Evolutionary conservation across 306 rosid genomes (phyloP).

Genomic region (Ziziphus jujuba): DNA sequence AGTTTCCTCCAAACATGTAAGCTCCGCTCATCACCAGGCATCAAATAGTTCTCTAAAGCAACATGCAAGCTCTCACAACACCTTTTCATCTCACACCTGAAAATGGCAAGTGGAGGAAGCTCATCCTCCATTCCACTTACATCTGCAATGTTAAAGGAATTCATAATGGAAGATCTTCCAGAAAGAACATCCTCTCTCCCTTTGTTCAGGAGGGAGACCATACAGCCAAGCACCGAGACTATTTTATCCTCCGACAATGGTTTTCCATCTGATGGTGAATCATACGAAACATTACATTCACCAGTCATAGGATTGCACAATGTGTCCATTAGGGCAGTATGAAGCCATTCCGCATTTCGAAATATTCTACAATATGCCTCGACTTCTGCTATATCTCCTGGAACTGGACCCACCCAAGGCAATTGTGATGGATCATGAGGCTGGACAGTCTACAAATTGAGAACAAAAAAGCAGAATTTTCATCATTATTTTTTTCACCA

Average conservation of each 20-base stretch:
- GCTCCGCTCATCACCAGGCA: constrained; percentile 56
- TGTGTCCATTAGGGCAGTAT: constrained; percentile 71
- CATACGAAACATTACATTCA: constrained; percentile 77
- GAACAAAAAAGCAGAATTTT: background rate
- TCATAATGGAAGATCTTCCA: constrained; percentile 59
- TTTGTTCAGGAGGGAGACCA: constrained; percentile 68
- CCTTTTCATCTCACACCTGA: constrained; percentile 90
- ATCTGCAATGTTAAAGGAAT: constrained; percentile 35
- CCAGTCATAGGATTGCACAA: constrained; percentile 78
- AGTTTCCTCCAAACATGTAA: constrained; percentile 87
- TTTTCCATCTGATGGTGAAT: constrained; percentile 58
- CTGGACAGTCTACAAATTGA: constrained; percentile 45
- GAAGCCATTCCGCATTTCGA: constrained; percentile 70
- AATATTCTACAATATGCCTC: constrained; percentile 96
- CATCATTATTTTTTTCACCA: background rate
- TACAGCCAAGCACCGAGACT: constrained; percentile 87
- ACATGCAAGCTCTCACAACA: constrained; percentile 94
- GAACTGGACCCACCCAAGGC: constrained; percentile 81
- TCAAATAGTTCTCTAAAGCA: constrained; percentile 75
- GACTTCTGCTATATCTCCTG: constrained; percentile 95
- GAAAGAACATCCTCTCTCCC: constrained; percentile 82
- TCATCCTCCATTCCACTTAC: constrained; percentile 49
- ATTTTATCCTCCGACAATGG: constrained; percentile 78
- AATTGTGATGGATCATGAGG: constrained; percentile 44
- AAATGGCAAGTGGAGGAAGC: constrained; percentile 77